Percentiles rank a stretch among this genome's conserved stretches.
Conservation (phyloP, 345 rosid genomes). For the Pistacia atlantica region DNA sequence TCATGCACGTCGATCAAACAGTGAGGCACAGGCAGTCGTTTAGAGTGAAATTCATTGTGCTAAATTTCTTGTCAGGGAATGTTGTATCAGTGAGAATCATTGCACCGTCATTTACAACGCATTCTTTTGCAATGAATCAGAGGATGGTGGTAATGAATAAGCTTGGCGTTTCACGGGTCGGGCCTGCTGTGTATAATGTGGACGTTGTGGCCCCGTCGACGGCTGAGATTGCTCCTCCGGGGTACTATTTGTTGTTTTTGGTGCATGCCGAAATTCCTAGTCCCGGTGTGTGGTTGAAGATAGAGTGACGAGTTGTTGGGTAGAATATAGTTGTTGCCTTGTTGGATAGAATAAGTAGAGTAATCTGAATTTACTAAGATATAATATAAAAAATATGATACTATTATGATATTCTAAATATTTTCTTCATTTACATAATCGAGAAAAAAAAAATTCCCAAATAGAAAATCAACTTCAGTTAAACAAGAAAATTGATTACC, state of each 20-base stretch:
- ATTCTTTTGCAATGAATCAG: constrained; percentile 80
- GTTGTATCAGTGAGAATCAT: constrained; percentile 52
- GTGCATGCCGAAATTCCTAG: constrained; percentile 76
- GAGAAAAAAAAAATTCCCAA: too few relatives aligned
- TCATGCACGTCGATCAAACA: constrained; percentile 27
- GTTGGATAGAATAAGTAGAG: too few relatives aligned
- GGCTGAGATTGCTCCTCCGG: constrained; percentile 68
- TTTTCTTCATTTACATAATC: too few relatives aligned
- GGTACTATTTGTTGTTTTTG: constrained; percentile 71
- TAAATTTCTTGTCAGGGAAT: constrained; percentile 25
- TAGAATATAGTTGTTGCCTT: neutral
- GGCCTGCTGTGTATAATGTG: constrained; percentile 18
- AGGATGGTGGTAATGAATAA: constrained; percentile 68
- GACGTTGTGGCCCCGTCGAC: constrained; percentile 48
- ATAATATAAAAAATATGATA: too few relatives aligned
- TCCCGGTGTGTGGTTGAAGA: constrained; percentile 65
- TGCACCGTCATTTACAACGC: constrained; percentile 77
- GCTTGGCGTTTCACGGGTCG: constrained; percentile 6
- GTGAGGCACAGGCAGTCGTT: constrained; percentile 36
- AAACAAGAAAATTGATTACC: too few relatives aligned
- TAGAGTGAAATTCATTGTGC: constrained; percentile 34
- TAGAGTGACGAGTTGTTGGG: constrained; percentile 27
- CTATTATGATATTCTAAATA: too few relatives aligned
- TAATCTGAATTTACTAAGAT: too few relatives aligned
- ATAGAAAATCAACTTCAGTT: too few relatives aligned